Evolutionary conservation across 2,329 filamentous ascomycete genomes (phyloP).

Genomic region (Trichophyton mentagrophytes): DNA sequence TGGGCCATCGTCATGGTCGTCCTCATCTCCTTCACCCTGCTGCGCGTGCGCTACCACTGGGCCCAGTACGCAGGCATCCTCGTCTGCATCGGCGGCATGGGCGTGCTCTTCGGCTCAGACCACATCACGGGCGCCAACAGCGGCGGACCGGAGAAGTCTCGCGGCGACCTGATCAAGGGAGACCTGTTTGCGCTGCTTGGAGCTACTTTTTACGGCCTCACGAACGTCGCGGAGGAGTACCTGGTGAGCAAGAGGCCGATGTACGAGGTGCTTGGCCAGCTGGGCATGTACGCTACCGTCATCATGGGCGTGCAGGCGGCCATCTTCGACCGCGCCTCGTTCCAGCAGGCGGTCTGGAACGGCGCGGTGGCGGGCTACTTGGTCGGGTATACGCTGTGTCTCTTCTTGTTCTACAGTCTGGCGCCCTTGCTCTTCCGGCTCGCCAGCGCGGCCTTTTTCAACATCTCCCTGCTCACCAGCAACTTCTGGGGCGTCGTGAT

Average conservation of each 20-base stretch:
- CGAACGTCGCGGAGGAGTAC: slow-evolving; percentile 90
- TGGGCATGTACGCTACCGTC: slow-evolving; percentile 74
- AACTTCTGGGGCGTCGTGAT: slow-evolving; percentile 98
- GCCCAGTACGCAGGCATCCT: slow-evolving; percentile 79
- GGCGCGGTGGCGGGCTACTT: slow-evolving; percentile 64
- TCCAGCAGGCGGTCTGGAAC: slow-evolving; percentile 54
- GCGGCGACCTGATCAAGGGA: slow-evolving; percentile 67
- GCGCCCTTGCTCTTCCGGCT: slow-evolving; percentile 82
- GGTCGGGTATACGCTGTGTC: slow-evolving; percentile 73
- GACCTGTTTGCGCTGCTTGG: slow-evolving; percentile 84
- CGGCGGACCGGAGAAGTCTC: slow-evolving; percentile 36
- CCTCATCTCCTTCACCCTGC: slow-evolving; percentile 57
- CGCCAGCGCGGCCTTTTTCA: slow-evolving; percentile 86
- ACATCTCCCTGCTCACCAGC: slow-evolving; percentile 82
- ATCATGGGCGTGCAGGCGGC: slow-evolving; percentile 86
- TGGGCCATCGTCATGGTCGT: slow-evolving; percentile 96
- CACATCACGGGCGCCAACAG: slow-evolving; percentile 65
- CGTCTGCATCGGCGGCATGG: slow-evolving; percentile 81
- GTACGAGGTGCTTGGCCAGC: slow-evolving; percentile 86
- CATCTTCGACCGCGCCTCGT: slow-evolving; percentile 75
- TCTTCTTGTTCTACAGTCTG: slow-evolving; percentile 75
- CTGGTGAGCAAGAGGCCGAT: slow-evolving; percentile 74
- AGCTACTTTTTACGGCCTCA: slow-evolving; percentile 79
- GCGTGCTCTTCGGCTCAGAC: slow-evolving; percentile 73
- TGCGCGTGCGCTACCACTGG: slow-evolving; percentile 78